Evolutionary conservation across 352 stramenopile genomes (phyloP), one percentile per base, ranked within the genome.

Genomic region (Globisporangium sylvaticum): DNA sequence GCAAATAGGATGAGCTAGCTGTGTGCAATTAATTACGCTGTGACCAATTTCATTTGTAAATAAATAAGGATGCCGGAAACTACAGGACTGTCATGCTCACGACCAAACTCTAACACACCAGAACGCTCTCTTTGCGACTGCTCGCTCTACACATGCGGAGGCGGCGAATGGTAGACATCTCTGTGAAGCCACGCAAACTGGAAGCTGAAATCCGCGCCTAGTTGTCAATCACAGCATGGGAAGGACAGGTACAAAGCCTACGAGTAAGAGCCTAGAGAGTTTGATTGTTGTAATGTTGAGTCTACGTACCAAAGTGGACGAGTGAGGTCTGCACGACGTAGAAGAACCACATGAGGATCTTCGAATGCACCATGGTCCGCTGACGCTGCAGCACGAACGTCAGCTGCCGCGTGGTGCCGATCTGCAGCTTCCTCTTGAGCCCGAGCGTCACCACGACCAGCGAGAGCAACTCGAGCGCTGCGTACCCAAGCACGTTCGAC

Each of bases 191-290:
- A n/a, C 9, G 20, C 50, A 15, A 67, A 67, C 27, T 62, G 7
- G 34, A 42, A 67, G 62, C 62, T 60, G 27, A 62, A 62, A 15
- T 62, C 42, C 14, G 53, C 22, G 8, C 29, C 60, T 58, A 32
- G 37, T 22, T 48, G 27, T n/a, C 7, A n/a, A n/a, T n/a, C n/a
- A n/a, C n/a, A n/a, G n/a, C n/a, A n/a, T n/a, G n/a, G n/a, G n/a
- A n/a, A n/a, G n/a, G n/a, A n/a, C n/a, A n/a, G n/a, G n/a, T n/a
- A n/a, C n/a, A n/a, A n/a, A n/a, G n/a, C n/a, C n/a, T n/a, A n/a
- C n/a, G n/a, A n/a, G n/a, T n/a, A n/a, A n/a, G n/a, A n/a, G n/a
- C n/a, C n/a, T n/a, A n/a, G n/a, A n/a, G n/a, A n/a, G n/a, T n/a
- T n/a, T n/a, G n/a, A n/a, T n/a, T n/a, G n/a, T n/a, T n/a, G n/a